Conservation (phyloP, 1,284 basidiomycete genomes). For the Anthracocystis walkeri region DNA sequence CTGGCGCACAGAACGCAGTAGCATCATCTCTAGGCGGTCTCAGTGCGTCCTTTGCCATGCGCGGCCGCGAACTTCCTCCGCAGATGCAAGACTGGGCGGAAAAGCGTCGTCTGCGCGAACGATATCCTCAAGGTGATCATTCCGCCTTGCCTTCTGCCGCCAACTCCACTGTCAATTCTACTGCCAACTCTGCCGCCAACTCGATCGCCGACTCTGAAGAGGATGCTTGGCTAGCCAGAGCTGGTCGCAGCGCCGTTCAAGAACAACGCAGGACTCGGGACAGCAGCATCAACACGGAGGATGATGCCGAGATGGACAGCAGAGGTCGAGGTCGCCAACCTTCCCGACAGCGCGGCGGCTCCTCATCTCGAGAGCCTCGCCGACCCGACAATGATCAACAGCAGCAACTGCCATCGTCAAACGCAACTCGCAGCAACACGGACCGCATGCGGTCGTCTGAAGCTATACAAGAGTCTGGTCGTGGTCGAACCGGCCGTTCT, state of each 20-base stretch:
- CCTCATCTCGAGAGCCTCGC: constrained; percentile 31
- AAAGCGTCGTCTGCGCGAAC: constrained; percentile 58
- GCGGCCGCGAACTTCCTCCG: constrained; percentile 53
- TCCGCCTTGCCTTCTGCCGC: constrained; percentile 58
- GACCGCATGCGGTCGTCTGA: not conserved
- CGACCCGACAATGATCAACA: constrained; percentile 10
- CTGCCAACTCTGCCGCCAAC: constrained; percentile 43
- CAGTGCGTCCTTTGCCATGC: constrained; percentile 62
- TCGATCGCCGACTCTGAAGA: constrained; percentile 46
- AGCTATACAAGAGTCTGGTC: constrained; percentile 20
- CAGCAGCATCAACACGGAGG: constrained; percentile 33
- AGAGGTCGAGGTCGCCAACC: constrained; percentile 40
- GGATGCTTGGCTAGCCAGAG: constrained; percentile 22
- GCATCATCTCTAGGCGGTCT: constrained; percentile 52
- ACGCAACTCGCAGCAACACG: not conserved
- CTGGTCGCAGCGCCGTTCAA: not conserved
- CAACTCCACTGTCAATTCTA: constrained; percentile 52
- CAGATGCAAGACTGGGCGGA: constrained; percentile 63
- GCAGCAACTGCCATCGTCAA: constrained; percentile 12
- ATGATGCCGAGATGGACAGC: constrained; percentile 39
- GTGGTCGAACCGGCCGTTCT: constrained; percentile 23
- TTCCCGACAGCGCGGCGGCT: constrained; percentile 25
- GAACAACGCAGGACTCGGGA: constrained; percentile 23
- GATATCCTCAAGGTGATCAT: constrained; percentile 62
- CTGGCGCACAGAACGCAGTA: constrained; percentile 10